phyloP scores from a whole-genome alignment of 768 basidiomycete species.

The Boletus rubescentipes region DNA sequence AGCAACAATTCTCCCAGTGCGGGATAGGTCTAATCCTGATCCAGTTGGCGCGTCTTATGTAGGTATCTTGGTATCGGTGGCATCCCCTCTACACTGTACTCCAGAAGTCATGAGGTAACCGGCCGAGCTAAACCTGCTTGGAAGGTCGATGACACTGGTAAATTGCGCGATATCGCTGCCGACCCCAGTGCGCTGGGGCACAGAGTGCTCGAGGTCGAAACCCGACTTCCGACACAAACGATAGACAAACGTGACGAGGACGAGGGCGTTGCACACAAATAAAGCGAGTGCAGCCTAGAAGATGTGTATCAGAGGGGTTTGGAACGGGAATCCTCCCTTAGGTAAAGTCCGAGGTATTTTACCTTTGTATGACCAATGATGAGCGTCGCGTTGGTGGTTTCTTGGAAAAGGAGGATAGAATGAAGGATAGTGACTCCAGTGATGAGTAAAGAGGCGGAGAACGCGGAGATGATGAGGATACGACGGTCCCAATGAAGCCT shows the following conservation, averaged over 20 bases:
- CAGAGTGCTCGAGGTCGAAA: neutral
- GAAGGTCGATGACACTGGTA: slow-evolving; percentile 19
- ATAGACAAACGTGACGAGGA: slow-evolving; percentile 18
- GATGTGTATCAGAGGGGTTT: neutral
- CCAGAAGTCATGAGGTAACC: neutral
- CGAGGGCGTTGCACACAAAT: slow-evolving; percentile 23
- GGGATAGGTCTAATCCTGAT: neutral
- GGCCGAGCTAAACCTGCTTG: slow-evolving; percentile 11
- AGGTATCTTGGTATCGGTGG: neutral
- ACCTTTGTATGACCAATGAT: slow-evolving; percentile 28
- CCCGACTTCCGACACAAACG: slow-evolving; percentile 5
- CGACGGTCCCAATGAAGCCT: slow-evolving; percentile 17
- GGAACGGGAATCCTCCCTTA: neutral
- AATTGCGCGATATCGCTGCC: slow-evolving; percentile 1
- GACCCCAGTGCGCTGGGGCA: neutral
- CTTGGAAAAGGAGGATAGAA: slow-evolving; percentile 21
- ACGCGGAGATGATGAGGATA: slow-evolving; percentile 19
- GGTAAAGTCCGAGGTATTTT: neutral
- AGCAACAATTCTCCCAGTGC: too few species aligned
- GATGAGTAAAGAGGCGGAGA: slow-evolving; percentile 26
- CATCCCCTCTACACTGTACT: neutral
- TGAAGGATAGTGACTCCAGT: slow-evolving; percentile 21
- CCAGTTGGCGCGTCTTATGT: neutral
- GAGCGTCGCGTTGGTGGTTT: neutral
- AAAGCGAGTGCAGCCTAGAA: slow-evolving; percentile 20